These are phyloP conservation scores for Globisporangium echinulatum DNA, from an alignment of 352 stramenopile species.

Conservation along the genomic window DNA sequence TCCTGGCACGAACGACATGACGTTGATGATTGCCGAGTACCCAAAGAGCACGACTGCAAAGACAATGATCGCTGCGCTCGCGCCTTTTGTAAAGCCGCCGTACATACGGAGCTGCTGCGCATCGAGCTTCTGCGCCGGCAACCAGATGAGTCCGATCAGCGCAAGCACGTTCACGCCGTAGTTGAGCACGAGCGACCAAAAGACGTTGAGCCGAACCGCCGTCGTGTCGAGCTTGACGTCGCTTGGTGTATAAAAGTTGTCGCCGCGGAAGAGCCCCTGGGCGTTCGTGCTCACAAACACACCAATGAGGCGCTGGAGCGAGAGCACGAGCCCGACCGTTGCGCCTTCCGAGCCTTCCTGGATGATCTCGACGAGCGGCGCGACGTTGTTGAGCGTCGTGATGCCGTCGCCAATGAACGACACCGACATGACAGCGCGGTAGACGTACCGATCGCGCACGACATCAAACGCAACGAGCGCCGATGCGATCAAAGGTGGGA, in stretches of 20 bases:
- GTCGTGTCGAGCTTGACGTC: constrained; percentile 18
- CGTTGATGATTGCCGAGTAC: constrained; percentile 34
- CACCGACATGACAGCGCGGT: constrained; percentile 20
- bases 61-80: constrained; percentile 28
- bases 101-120: constrained; percentile 60
- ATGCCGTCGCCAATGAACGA: constrained; percentile 17
- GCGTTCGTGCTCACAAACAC: constrained; percentile 39
- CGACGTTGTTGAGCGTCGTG: constrained; percentile 19
- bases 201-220: constrained; percentile 26
- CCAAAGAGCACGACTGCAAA: constrained; percentile 34
- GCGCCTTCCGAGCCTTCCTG: constrained; percentile 48
- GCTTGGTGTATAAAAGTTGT: constrained; percentile 23
- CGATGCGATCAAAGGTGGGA: constrained; percentile 18
- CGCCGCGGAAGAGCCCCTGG: constrained; percentile 29
- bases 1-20: constrained; percentile 33
- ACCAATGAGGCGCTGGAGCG: constrained; percentile 46
- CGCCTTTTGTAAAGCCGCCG: constrained; percentile 51
- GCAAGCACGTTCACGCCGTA: constrained; percentile 11
- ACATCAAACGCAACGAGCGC: constrained; percentile 24
- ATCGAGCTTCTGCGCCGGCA: constrained; percentile 64
- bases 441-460: constrained; percentile 22
- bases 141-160: constrained; percentile 11
- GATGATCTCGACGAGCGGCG: constrained; percentile 54
- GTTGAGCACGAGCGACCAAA: constrained; percentile 13
- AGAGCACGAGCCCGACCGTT: constrained; percentile 41